Evolutionary conservation across 371 early-diverging fungal genomes (phyloP).

Genomic region (Mucor racemosus): DNA sequence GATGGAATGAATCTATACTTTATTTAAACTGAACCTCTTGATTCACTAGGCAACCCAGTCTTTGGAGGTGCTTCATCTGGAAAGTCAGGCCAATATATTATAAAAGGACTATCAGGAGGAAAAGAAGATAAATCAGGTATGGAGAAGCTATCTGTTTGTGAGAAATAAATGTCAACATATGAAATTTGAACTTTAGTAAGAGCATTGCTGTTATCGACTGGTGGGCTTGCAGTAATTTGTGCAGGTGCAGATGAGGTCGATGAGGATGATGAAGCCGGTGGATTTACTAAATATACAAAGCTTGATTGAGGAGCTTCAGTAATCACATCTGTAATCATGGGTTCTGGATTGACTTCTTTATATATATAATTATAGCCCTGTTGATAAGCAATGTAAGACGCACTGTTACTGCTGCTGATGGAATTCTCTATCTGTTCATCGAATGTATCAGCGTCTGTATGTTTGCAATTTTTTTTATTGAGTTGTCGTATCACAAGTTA

Average conservation of each 20-base stretch:
- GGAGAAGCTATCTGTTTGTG: background rate
- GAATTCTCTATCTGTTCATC: background rate
- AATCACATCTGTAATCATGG: background rate
- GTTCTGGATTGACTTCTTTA: background rate
- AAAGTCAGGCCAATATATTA: background rate
- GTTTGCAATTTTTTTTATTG: background rate
- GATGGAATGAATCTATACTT: no score
- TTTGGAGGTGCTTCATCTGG: conserved; percentile 2
- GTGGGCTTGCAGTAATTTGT: background rate
- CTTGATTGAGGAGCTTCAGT: background rate
- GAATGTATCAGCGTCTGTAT: background rate
- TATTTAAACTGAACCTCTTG: background rate
- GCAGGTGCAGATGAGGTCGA: background rate
- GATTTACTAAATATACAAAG: background rate
- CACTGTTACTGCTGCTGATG: background rate
- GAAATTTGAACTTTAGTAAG: conserved; percentile 3
- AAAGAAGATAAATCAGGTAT: conserved; percentile 1
- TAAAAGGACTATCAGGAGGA: background rate
- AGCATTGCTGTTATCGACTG: background rate
- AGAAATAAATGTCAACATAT: background rate
- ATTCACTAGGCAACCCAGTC: background rate
- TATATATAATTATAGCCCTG: background rate
- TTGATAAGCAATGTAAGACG: background rate
- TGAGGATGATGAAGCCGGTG: no score
- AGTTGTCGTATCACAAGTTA: background rate